These are phyloP conservation scores for Solanum pennellii DNA, from an alignment of 257 asterid species.

Conservation along the genomic window DNA sequence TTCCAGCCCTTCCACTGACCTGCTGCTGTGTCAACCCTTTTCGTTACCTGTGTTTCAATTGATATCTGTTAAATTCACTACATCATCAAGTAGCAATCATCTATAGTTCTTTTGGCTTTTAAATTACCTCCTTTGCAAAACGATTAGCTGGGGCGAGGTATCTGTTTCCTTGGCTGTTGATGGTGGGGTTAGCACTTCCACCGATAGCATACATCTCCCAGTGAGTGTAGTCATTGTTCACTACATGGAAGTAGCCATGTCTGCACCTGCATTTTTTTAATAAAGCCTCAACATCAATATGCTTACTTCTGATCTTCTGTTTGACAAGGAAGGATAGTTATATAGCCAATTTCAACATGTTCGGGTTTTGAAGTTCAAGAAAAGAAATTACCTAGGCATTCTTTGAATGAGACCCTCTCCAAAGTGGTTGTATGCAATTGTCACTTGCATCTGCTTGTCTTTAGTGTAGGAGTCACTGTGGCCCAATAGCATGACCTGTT, in stretches of 20 bases:
- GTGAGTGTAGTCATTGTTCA: conserved; percentile 93
- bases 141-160: conserved; percentile 69
- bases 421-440: conserved; percentile 89
- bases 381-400: conserved; percentile 69
- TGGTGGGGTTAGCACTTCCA: conserved; percentile 85
- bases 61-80: neutral
- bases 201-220: conserved; percentile 99
- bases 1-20: conserved; percentile 79
- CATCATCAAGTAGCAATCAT: neutral
- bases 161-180: conserved; percentile 90
- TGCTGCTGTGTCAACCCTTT: conserved; percentile 65
- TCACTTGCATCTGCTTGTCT: conserved; percentile 92
- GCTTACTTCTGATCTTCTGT: neutral
- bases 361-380: neutral
- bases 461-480: conserved; percentile 76
- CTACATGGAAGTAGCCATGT: conserved; percentile 90
- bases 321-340: neutral
- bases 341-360: neutral
- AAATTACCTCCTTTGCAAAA: conserved; percentile 71
- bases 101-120: neutral
- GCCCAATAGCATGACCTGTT: conserved; percentile 90
- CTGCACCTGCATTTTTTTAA: conserved; percentile 52
- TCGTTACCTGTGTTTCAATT: conserved; percentile 52
- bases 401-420: conserved; percentile 93
- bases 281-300: neutral